Evolutionary conservation across 2,329 filamentous ascomycete species (phyloP).

Genomic region (Macrophomina pseudophaseolina): DNA sequence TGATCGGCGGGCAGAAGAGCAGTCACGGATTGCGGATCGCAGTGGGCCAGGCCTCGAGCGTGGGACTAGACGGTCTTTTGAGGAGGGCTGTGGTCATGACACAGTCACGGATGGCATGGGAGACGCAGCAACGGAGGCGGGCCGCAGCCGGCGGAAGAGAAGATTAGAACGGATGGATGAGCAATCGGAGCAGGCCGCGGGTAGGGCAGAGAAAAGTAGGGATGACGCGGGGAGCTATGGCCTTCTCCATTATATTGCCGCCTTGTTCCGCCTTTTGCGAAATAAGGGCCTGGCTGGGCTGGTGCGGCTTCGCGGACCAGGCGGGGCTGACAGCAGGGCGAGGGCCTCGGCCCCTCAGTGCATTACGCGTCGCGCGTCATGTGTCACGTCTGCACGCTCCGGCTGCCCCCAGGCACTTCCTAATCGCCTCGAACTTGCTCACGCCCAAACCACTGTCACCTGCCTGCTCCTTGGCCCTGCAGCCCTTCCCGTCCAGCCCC

Average conservation of each 20-base stretch:
- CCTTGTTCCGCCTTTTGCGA: background rate
- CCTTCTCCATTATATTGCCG: conserved; percentile 1
- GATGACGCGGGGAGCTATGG: conserved; percentile 10
- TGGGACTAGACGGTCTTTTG: background rate
- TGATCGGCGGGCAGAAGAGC: background rate
- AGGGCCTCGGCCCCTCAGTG: background rate
- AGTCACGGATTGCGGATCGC: background rate
- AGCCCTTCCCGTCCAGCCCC: background rate
- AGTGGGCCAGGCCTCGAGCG: background rate
- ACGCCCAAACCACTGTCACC: background rate
- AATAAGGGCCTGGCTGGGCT: background rate
- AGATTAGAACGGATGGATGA: background rate
- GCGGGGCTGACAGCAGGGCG: too few relatives aligned
- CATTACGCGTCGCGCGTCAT: conserved; percentile 1
- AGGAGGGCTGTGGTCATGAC: background rate
- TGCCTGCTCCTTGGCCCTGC: background rate
- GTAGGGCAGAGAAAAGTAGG: background rate
- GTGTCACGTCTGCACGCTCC: background rate
- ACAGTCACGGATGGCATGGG: background rate
- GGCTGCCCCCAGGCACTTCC: background rate
- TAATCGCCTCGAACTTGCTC: conserved; percentile 25
- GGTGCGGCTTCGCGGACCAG: too few relatives aligned
- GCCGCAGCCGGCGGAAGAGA: conserved; percentile 11
- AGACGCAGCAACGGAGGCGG: conserved; percentile 5
- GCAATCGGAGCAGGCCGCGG: background rate